Conservation (phyloP, 1,284 basidiomycete genomes). For the Sporisorium sorghi region DNA sequence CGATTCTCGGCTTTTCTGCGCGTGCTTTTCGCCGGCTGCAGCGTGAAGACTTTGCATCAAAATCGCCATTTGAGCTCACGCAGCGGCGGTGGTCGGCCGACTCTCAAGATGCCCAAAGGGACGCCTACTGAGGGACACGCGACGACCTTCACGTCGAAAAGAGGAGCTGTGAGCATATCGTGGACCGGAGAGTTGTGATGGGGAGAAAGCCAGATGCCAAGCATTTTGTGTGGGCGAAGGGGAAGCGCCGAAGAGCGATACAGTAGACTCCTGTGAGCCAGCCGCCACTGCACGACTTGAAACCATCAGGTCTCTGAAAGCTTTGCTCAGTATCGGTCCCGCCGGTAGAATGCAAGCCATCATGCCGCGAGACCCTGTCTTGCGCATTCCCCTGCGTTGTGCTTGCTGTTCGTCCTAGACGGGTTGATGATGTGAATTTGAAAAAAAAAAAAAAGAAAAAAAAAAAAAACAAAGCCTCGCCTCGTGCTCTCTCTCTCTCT, state of each 20-base stretch:
- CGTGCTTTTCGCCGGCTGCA: constrained; percentile 13
- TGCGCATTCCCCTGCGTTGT: neutral
- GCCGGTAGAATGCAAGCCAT: neutral
- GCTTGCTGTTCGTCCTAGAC: neutral
- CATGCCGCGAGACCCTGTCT: constrained; percentile 3
- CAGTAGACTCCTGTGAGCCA: no score
- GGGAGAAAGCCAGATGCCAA: no score
- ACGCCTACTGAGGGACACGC: no score
- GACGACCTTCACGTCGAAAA: no score
- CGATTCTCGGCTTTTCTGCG: neutral
- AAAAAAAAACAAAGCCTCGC: neutral
- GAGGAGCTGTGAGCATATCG: no score
- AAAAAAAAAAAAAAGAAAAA: constrained; percentile 3
- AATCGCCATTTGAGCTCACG: no score
- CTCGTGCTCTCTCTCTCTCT: neutral
- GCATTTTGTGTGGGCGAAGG: constrained; percentile 10
- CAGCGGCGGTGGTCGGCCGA: no score
- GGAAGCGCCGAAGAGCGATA: neutral
- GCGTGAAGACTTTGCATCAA: neutral
- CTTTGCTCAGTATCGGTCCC: neutral
- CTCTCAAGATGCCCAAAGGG: no score
- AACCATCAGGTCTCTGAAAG: no score
- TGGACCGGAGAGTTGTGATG: no score
- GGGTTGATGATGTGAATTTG: neutral
- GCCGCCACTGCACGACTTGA: no score